phyloP scores from a whole-genome alignment of 176 grass and related monocot genomes.

The Triticum monococcum region DNA sequence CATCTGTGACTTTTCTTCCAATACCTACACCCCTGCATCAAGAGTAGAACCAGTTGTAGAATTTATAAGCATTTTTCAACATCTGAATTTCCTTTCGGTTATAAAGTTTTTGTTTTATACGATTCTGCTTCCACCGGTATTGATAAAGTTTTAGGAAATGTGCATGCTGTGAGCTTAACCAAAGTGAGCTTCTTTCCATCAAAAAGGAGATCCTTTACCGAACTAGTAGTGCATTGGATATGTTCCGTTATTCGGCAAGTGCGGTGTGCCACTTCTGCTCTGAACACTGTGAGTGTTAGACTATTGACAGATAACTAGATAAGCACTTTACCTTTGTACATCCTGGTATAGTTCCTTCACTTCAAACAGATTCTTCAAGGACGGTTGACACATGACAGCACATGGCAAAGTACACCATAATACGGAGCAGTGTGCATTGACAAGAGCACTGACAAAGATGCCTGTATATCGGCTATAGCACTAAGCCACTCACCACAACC shows the following conservation, averaged over 20 bases:
- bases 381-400: background rate
- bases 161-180: background rate
- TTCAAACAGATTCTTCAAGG: background rate
- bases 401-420: conserved; percentile 19
- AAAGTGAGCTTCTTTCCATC: background rate
- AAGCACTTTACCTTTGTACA: conserved; percentile 5
- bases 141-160: background rate
- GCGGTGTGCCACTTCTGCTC: background rate
- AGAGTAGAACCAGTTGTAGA: background rate
- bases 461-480: background rate
- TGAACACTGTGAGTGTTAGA: background rate
- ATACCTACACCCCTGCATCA: background rate
- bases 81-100: background rate
- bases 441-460: background rate
- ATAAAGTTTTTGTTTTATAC: background rate
- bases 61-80: background rate
- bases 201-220: background rate
- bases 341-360: background rate
- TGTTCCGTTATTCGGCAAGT: background rate
- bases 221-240: background rate
- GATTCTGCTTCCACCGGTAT: background rate
- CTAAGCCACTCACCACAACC: background rate
- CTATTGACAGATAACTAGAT: background rate
- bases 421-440: conserved; percentile 2
- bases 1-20: background rate